These are phyloP conservation scores for Cyberlindnera petersonii DNA, from an alignment of 805 yeast genomes.

Conservation along the genomic window DNA sequence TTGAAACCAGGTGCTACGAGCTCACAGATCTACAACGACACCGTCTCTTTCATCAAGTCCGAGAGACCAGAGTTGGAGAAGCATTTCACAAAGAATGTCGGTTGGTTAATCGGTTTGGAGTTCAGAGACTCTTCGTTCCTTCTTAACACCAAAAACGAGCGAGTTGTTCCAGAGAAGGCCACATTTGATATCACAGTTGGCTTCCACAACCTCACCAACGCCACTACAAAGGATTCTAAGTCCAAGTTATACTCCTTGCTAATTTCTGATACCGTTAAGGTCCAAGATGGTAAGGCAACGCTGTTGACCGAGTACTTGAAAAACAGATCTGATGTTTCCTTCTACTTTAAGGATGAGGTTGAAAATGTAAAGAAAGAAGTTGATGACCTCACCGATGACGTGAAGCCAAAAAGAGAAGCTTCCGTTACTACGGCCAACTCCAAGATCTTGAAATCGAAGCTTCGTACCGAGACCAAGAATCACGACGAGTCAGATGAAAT, in stretches of 20 bases:
- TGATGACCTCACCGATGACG: conserved; percentile 38
- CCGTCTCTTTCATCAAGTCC: conserved; percentile 53
- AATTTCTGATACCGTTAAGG: conserved; percentile 75
- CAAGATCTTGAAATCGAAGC: conserved; percentile 70
- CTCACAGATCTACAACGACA: conserved; percentile 65
- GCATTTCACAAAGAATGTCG: conserved; percentile 72
- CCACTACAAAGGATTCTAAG: conserved; percentile 42
- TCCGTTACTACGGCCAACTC: conserved; percentile 39
- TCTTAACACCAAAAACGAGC: conserved; percentile 67
- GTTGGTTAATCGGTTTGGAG: conserved; percentile 87
- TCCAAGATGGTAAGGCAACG: conserved; percentile 54
- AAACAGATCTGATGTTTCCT: conserved; percentile 69
- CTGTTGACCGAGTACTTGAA: conserved; percentile 74
- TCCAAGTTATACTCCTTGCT: conserved; percentile 64
- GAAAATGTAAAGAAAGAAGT: conserved; percentile 37
- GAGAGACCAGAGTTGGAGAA: conserved; percentile 62
- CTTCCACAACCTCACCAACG: conserved; percentile 56
- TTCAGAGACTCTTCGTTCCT: conserved; percentile 77
- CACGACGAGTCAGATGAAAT: conserved; percentile 77
- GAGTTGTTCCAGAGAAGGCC: conserved; percentile 65
- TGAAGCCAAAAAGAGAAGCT: conserved; percentile 28
- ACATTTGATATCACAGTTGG: conserved; percentile 76
- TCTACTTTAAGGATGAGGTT: conserved; percentile 72
- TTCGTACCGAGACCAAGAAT: conserved; percentile 69
- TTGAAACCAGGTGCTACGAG: conserved; percentile 61